These are phyloP conservation scores for Gentiana dahurica DNA, from an alignment of 257 asterid species.

Conservation along the genomic window DNA sequence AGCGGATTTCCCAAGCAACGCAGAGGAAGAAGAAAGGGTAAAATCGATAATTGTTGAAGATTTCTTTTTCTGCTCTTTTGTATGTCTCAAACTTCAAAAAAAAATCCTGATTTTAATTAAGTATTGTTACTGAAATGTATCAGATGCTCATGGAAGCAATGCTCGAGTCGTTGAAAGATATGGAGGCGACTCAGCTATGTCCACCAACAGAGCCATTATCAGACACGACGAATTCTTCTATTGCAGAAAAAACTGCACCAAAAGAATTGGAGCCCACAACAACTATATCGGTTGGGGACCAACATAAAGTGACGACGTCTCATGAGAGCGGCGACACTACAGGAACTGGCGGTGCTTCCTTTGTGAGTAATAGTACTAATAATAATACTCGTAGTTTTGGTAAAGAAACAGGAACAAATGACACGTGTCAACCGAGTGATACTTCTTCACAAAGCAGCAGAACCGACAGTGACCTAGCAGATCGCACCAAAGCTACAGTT, in stretches of 20 bases:
- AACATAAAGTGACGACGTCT: not conserved
- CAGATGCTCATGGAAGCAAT: constrained; percentile 87
- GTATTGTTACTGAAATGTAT: constrained; percentile 8
- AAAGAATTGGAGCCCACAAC: constrained; percentile 14
- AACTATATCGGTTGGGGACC: constrained; percentile 11
- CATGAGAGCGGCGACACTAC: constrained; percentile 1
- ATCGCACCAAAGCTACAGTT: constrained; percentile 57
- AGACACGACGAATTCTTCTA: constrained; percentile 7
- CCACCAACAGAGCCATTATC: constrained; percentile 19
- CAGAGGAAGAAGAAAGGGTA: constrained; percentile 91
- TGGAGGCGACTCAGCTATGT: constrained; percentile 17
- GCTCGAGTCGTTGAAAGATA: not conserved
- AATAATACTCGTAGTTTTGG: not conserved
- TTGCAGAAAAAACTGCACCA: constrained; percentile 11
- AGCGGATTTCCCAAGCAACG: constrained; percentile 67
- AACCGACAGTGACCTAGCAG: constrained; percentile 33
- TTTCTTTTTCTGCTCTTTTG: not conserved
- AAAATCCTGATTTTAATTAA: not conserved
- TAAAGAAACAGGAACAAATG: constrained; percentile 21
- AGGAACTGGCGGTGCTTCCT: constrained; percentile 1
- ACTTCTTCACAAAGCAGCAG: constrained; percentile 17
- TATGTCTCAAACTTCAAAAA: not conserved
- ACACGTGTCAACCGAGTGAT: constrained; percentile 11
- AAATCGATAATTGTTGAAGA: not conserved
- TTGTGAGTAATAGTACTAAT: constrained; percentile 11